Evolutionary conservation across 2,329 filamentous ascomycete genomes (phyloP).

Genomic region (Calycina marina): DNA sequence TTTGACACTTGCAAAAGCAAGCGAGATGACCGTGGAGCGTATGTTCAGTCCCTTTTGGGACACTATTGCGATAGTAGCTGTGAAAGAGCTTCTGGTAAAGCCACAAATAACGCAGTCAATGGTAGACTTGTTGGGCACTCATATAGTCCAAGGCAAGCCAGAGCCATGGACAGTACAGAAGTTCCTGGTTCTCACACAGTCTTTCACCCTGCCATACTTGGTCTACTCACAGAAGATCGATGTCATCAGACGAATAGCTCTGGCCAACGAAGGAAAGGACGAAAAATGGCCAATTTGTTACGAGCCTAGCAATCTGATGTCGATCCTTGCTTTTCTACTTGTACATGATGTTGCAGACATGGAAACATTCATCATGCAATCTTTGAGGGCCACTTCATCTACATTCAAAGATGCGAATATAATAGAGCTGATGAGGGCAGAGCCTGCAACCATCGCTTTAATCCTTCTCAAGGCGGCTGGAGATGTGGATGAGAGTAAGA

Average conservation of each 20-base stretch:
- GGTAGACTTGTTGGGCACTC: constrained; percentile 66
- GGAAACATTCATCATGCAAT: constrained; percentile 52
- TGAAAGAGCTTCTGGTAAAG: constrained; percentile 64
- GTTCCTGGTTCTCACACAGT: constrained; percentile 62
- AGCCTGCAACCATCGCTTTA: constrained; percentile 61
- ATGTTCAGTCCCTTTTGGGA: constrained; percentile 83
- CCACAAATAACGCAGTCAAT: constrained; percentile 74
- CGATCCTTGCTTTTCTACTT: constrained; percentile 44
- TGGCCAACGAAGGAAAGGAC: constrained; percentile 56
- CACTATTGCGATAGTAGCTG: constrained; percentile 65
- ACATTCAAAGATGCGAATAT: constrained; percentile 55
- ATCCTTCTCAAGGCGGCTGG: constrained; percentile 71
- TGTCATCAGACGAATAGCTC: constrained; percentile 66
- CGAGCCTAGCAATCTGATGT: constrained; percentile 40
- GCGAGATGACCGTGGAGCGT: constrained; percentile 45
- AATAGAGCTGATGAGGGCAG: constrained; percentile 53
- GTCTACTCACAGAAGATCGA: constrained; percentile 66
- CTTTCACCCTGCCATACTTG: constrained; percentile 72
- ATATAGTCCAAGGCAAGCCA: too few species aligned
- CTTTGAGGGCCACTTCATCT: constrained; percentile 53
- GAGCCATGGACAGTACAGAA: constrained; percentile 59
- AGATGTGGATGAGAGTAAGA: constrained; percentile 45
- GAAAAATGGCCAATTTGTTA: constrained; percentile 43
- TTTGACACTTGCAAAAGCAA: constrained; percentile 53
- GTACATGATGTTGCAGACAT: constrained; percentile 40